phyloP scores from a whole-genome alignment of 2,329 filamentous ascomycete species.

The Penicillium sp. region DNA sequence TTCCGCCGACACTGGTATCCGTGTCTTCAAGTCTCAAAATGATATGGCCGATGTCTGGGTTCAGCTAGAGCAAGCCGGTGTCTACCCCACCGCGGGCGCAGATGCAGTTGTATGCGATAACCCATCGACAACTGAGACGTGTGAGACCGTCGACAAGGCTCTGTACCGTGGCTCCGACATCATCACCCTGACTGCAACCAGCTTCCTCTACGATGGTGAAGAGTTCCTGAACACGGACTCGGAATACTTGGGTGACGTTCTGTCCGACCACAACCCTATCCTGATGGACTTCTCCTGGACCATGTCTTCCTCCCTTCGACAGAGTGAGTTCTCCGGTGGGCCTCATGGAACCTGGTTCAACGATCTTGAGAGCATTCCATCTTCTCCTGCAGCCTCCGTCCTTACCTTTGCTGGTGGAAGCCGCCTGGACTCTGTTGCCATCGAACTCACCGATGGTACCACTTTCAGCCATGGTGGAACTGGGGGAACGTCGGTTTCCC shows the following conservation, averaged over 20 bases:
- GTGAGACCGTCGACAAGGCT: constrained; percentile 69
- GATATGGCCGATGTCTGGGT: constrained; percentile 62
- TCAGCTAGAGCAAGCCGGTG: constrained; percentile 51
- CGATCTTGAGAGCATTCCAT: constrained; percentile 48
- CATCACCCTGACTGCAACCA: constrained; percentile 53
- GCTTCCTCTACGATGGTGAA: constrained; percentile 51
- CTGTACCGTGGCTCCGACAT: constrained; percentile 45
- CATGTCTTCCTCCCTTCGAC: constrained; percentile 55
- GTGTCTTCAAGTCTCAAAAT: constrained; percentile 52
- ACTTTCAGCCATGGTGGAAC: constrained; percentile 54
- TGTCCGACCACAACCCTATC: constrained; percentile 67
- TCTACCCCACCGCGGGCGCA: constrained; percentile 45
- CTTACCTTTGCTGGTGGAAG: constrained; percentile 47
- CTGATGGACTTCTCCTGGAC: constrained; percentile 25
- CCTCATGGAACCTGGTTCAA: constrained; percentile 52
- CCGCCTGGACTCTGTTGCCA: constrained; percentile 53
- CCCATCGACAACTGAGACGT: constrained; percentile 54
- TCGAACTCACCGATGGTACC: constrained; percentile 53
- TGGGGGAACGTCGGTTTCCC: constrained; percentile 47
- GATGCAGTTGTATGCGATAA: constrained; percentile 54
- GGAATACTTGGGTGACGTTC: constrained; percentile 42
- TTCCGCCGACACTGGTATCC: constrained; percentile 51
- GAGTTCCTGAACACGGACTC: constrained; percentile 59
- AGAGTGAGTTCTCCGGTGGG: constrained; percentile 28
- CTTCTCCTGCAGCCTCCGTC: constrained; percentile 31